Base-by-base conservation (phyloP, 371 early-diverging fungal species). In the Batrachochytrium dendrobatidis region DNA sequence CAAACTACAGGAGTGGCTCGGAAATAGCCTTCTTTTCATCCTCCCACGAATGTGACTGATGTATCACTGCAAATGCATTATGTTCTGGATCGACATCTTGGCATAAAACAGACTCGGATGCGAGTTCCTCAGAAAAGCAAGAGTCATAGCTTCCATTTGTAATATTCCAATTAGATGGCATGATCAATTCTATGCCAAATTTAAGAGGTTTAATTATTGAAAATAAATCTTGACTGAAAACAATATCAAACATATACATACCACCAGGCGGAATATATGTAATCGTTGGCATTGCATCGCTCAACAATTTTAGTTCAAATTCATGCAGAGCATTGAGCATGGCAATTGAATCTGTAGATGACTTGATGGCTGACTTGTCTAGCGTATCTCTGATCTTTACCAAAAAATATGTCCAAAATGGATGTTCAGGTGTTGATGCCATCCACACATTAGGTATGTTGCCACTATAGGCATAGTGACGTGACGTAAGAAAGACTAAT, bases 391-490 rank as follows among this genome's bases (percentile, higher is more conserved):
- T 48, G 54, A 70, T 65, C 4, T 55, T 31, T 25, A 55, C 22
- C 6, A 59, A 43, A 17, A 49, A 17, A 24, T 48, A 50, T 49
- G 65, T 26, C 67, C 71, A 70, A 39, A 70, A 70, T 35, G 61
- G 52, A 56, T 70, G 71, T 8, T 58, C 62, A 15, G 67, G 67
- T 10, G 29, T 25, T n/a, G 59, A 55, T 32, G 68, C 71, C 64
- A 70, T 55, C 68, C 67, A 70, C 30, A 68, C 65, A 45, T 70
- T 70, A 4, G 71, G 71, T 10, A 70, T 55, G 32, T 64, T 58
- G 55, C 56, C 62, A 17, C 61, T 58, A 31, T 20, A 63, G 24
- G 39, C 28, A 18, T 34, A 50, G 28, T 67, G 45, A 6, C 30
- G 44, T 1, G 52, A 18, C 58, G 61, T 57, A 24, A 20, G 34